Conservation (phyloP, 2,329 filamentous ascomycete genomes). For the Pyrenophora teres region DNA sequence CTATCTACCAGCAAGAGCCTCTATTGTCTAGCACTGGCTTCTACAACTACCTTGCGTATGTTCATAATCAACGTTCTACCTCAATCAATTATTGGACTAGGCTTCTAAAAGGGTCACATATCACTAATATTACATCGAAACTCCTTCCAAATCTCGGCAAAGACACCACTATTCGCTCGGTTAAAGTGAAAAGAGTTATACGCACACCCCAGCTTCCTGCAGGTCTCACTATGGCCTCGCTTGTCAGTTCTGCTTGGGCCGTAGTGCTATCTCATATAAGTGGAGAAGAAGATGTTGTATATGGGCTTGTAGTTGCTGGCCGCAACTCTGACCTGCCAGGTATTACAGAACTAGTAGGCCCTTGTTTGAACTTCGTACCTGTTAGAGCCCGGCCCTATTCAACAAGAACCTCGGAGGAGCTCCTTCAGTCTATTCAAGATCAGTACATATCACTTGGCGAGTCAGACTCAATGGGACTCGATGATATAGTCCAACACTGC, state of each 20-base stretch:
- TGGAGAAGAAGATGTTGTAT: constrained; percentile 36
- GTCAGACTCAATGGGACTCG: not conserved
- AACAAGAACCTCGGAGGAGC: not conserved
- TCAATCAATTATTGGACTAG: constrained; percentile 8
- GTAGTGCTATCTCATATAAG: constrained; percentile 38
- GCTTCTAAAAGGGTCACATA: constrained; percentile 9
- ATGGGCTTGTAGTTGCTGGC: constrained; percentile 30
- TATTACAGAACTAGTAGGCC: constrained; percentile 90
- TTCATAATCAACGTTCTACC: not conserved
- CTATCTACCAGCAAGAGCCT: not conserved
- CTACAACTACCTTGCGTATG: not conserved
- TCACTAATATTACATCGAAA: constrained; percentile 5
- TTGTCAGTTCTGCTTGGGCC: constrained; percentile 48
- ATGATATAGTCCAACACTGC: not conserved
- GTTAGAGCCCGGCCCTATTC: constrained; percentile 24
- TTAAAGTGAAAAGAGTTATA: not conserved
- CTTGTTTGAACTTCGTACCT: constrained; percentile 79
- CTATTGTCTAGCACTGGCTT: not conserved
- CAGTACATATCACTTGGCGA: constrained; percentile 37
- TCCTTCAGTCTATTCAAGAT: constrained; percentile 33
- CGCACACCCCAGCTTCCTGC: not conserved
- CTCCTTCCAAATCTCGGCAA: not conserved
- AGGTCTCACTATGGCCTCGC: too few species aligned
- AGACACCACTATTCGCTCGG: too few species aligned
- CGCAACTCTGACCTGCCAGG: constrained; percentile 31